Conservation (phyloP, 2,329 filamentous ascomycete species). For the Xylaria arbuscula region DNA sequence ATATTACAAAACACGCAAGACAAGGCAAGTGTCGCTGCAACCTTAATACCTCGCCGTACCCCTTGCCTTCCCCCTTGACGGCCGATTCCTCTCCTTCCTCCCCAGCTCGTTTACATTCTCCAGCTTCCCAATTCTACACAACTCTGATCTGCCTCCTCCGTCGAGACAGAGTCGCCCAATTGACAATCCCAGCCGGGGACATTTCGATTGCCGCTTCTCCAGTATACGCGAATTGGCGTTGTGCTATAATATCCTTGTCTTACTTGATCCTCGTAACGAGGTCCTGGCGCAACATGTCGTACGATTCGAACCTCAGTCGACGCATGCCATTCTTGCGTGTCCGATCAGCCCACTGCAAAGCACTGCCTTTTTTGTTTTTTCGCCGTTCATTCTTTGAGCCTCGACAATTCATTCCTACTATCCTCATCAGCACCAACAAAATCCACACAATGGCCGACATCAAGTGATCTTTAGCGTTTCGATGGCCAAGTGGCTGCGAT, state of each 20-base stretch:
- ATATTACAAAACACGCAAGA: constrained; percentile 22
- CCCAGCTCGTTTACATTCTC: constrained; percentile 1
- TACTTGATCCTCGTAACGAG: neutral
- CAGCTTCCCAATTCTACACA: neutral
- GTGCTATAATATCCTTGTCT: neutral
- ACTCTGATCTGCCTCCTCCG: neutral
- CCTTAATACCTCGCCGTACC: constrained; percentile 19
- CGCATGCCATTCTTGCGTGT: constrained; percentile 3
- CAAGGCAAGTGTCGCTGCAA: neutral
- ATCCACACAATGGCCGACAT: neutral
- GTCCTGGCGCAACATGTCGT: constrained; percentile 13
- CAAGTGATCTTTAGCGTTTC: constrained; percentile 14
- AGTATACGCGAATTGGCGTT: neutral
- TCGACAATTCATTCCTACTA: neutral
- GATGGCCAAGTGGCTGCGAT: constrained; percentile 14
- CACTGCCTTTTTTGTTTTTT: neutral
- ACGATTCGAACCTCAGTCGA: constrained; percentile 24
- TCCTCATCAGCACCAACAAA: constrained; percentile 1
- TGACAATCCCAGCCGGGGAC: neutral
- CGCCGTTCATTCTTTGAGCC: neutral
- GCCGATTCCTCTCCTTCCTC: constrained; percentile 2
- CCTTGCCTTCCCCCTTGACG: neutral
- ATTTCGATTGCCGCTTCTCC: neutral
- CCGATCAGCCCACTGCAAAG: constrained; percentile 17
- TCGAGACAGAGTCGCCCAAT: constrained; percentile 19